Evolutionary conservation across 345 rosid species (phyloP).

Genomic region (Microthlaspi erraticum): DNA sequence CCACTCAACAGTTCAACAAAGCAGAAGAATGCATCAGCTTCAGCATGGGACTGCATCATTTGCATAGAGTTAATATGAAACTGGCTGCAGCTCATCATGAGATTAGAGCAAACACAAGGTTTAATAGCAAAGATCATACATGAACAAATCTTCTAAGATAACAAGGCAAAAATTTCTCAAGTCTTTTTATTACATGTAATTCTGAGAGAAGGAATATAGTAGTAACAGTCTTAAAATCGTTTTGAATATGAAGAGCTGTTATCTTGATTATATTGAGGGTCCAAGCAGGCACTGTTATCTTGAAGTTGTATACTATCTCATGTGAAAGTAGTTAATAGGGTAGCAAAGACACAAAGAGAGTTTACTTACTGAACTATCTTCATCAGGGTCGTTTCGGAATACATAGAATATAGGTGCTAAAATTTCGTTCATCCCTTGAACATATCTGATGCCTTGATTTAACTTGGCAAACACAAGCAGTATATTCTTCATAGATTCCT

Average conservation of each 20-base stretch:
- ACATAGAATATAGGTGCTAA: slow-evolving; percentile 90
- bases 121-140: not conserved
- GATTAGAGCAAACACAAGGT: slow-evolving; percentile 8
- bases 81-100: slow-evolving; percentile 3
- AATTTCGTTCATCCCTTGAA: slow-evolving; percentile 99
- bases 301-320: slow-evolving; percentile 16
- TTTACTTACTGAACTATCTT: slow-evolving; percentile 72
- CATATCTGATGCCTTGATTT: slow-evolving; percentile 98
- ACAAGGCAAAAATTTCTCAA: not conserved
- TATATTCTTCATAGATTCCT: slow-evolving; percentile 90
- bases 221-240: not conserved
- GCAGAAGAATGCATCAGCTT: slow-evolving; percentile 60
- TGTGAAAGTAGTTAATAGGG: slow-evolving; percentile 2
- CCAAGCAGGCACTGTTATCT: slow-evolving; percentile 6
- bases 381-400: slow-evolving; percentile 86
- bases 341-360: slow-evolving; percentile 18
- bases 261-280: slow-evolving; percentile 4
- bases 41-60: slow-evolving; percentile 47
- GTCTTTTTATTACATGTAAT: not conserved
- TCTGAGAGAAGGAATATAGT: not conserved
- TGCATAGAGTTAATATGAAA: slow-evolving; percentile 26
- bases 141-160: not conserved
- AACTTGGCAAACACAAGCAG: slow-evolving; percentile 90
- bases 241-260: not conserved
- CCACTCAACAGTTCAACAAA: slow-evolving; percentile 94